These are phyloP conservation scores for Trichoderma sp. DNA, from an alignment of 2,329 filamentous ascomycete genomes.

Conservation along the genomic window DNA sequence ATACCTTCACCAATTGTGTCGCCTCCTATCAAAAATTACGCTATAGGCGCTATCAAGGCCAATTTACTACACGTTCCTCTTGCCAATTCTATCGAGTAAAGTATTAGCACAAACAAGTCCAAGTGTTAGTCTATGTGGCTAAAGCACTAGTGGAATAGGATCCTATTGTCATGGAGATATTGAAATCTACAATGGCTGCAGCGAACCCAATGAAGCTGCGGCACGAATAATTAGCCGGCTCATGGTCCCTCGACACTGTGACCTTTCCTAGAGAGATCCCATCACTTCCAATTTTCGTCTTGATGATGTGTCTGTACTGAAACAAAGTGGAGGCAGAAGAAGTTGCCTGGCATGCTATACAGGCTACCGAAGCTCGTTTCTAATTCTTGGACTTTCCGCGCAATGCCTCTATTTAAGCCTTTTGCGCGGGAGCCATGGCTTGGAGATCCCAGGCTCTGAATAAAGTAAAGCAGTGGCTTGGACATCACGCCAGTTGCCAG, in stretches of 20 bases:
- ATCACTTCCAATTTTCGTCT: not conserved
- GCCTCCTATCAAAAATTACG: not conserved
- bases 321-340: not conserved
- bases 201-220: not conserved
- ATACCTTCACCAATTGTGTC: too few relatives aligned
- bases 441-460: not conserved
- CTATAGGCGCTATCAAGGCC: not conserved
- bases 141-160: not conserved
- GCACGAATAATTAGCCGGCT: not conserved
- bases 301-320: not conserved
- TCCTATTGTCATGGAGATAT: not conserved
- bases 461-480: not conserved
- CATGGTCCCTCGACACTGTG: not conserved
- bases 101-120: not conserved
- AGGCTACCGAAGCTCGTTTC: not conserved
- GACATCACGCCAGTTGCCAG: not conserved
- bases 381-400: not conserved
- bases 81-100: not conserved
- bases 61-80: not conserved
- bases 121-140: not conserved
- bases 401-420: not conserved
- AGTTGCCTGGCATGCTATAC: not conserved
- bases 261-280: not conserved
- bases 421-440: not conserved
- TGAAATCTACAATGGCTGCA: not conserved